Conservation (phyloP, 140 eudicot genomes). For the Artemisia princeps region DNA sequence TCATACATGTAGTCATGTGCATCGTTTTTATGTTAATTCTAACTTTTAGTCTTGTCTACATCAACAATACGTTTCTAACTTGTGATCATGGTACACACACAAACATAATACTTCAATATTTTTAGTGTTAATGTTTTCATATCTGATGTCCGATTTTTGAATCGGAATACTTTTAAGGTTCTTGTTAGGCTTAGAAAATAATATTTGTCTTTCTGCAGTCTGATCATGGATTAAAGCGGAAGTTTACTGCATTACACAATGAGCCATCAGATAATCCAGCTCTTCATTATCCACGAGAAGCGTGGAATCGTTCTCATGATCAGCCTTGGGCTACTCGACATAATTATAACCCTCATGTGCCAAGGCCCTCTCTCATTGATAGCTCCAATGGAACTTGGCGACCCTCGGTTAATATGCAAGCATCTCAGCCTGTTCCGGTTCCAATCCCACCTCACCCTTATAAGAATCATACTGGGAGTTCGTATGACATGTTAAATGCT, state of each 20-base stretch:
- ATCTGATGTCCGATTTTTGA: not conserved
- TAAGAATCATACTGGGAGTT: conserved; percentile 39
- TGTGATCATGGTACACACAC: too few relatives aligned
- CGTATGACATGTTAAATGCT: conserved; percentile 33
- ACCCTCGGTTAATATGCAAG: conserved; percentile 36
- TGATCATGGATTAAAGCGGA: conserved; percentile 42
- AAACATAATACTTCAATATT: not conserved
- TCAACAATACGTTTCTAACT: too few relatives aligned
- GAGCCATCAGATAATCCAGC: conserved; percentile 34
- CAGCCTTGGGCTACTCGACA: conserved; percentile 37
- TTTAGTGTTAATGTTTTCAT: not conserved
- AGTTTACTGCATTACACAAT: conserved; percentile 30
- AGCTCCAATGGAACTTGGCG: conserved; percentile 50
- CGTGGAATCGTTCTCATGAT: conserved; percentile 33
- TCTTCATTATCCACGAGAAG: conserved; percentile 41
- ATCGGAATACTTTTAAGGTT: not conserved
- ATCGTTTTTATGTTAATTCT: too few relatives aligned
- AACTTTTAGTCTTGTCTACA: too few relatives aligned
- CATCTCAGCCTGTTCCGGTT: conserved; percentile 29
- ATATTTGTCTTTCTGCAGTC: conserved; percentile 35
- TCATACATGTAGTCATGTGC: too few relatives aligned
- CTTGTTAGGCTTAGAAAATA: conserved; percentile 6
- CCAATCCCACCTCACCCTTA: conserved; percentile 31
- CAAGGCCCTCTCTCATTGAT: conserved; percentile 33
- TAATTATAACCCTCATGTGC: conserved; percentile 37